These are phyloP conservation scores for Neurospora sp. DNA, from an alignment of 2,329 filamentous ascomycete species.

Conservation along the genomic window DNA sequence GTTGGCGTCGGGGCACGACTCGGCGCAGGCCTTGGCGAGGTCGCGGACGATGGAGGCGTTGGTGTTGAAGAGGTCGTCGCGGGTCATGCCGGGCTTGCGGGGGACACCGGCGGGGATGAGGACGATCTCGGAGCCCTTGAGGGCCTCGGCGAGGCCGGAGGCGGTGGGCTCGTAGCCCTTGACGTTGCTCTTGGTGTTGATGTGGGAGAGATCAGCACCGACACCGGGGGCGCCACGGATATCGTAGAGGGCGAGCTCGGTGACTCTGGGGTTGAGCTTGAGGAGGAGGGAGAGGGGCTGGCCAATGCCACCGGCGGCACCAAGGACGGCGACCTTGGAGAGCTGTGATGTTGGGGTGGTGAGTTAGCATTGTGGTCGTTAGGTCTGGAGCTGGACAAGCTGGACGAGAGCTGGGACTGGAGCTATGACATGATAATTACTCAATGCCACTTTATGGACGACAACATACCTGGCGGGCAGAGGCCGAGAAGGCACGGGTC, in stretches of 20 bases:
- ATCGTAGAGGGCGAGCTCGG: constrained; percentile 93
- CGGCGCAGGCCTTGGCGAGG: constrained; percentile 87
- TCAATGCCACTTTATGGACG: neutral
- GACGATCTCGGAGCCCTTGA: constrained; percentile 86
- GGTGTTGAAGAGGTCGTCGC: constrained; percentile 99
- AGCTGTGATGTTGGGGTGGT: constrained; percentile 43
- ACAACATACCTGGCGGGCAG: constrained; percentile 57
- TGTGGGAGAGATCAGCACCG: constrained; percentile 94
- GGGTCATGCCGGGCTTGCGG: constrained; percentile 99
- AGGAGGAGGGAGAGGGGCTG: constrained; percentile 95
- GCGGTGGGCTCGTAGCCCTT: constrained; percentile 77
- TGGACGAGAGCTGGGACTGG: neutral
- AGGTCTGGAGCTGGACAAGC: neutral
- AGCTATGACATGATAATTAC: neutral
- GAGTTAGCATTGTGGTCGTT: neutral
- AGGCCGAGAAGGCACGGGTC: constrained; percentile 72
- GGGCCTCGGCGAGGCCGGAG: constrained; percentile 63
- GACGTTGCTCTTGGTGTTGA: constrained; percentile 97
- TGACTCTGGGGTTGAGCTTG: constrained; percentile 95
- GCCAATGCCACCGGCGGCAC: constrained; percentile 95
- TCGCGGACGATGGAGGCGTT: constrained; percentile 99
- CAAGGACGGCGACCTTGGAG: constrained; percentile 95
- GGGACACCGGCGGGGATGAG: constrained; percentile 97
- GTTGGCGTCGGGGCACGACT: constrained; percentile 84
- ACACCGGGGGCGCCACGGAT: constrained; percentile 94